Conservation (phyloP, 208 protist species). For the Leishmania tropica region DNA sequence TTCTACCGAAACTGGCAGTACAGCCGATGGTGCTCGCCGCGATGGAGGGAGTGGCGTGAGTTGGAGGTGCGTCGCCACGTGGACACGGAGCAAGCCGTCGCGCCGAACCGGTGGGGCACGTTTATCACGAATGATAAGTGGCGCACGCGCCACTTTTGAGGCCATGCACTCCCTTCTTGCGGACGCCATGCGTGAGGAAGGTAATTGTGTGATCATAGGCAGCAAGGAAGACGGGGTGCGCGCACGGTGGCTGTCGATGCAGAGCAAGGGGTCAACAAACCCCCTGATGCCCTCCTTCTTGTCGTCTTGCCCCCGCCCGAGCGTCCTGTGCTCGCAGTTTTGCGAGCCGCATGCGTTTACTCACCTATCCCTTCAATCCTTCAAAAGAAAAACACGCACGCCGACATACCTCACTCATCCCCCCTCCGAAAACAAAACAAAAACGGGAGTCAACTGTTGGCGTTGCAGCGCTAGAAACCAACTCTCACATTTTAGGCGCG, state of each 20-base stretch:
- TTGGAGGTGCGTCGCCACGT: constrained; percentile 62
- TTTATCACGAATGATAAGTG: constrained; percentile 75
- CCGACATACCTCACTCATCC: not conserved
- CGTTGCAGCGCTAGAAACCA: not conserved
- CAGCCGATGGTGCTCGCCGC: constrained; percentile 81
- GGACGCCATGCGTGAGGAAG: not conserved
- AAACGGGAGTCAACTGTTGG: not conserved
- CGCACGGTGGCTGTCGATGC: not conserved
- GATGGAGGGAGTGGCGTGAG: constrained; percentile 88
- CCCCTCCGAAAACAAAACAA: not conserved
- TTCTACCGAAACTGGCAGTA: constrained; percentile 66
- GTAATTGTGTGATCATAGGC: not conserved
- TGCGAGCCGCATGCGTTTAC: not conserved
- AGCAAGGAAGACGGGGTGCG: not conserved
- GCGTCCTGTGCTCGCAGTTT: not conserved
- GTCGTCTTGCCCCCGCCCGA: not conserved
- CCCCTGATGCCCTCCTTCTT: not conserved
- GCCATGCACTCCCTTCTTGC: not conserved
- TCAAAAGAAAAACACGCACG: not conserved
- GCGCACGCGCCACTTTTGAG: constrained; percentile 58
- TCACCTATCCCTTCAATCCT: not conserved
- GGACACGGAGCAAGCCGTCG: constrained; percentile 63
- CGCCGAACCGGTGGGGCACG: constrained; percentile 60
- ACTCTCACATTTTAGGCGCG: not conserved
- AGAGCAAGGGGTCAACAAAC: not conserved